Percentiles rank a stretch among this genome's conserved stretches.
Conservation (phyloP, 306 rosid species). For the Quercus glauca region DNA sequence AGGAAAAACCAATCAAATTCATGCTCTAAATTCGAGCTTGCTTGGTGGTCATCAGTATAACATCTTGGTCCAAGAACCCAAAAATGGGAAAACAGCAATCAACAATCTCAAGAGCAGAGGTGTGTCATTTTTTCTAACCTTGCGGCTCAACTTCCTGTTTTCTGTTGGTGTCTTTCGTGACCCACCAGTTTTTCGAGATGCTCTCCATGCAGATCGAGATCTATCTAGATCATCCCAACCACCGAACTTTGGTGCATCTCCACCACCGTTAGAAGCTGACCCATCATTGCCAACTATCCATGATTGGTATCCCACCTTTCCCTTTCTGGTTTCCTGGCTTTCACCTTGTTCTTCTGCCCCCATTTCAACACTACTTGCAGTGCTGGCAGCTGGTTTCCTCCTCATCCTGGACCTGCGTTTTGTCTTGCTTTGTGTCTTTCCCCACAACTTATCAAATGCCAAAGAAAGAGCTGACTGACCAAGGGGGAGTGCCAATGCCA, state of each 20-base stretch:
- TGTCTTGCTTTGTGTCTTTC: conserved; percentile 38
- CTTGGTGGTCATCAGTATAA: conserved; percentile 28
- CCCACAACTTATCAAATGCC: conserved; percentile 80
- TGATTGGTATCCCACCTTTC: conserved; percentile 59
- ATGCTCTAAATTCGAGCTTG: conserved; percentile 7
- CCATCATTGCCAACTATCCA: conserved; percentile 64
- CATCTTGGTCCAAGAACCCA: conserved; percentile 90
- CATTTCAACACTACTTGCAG: conserved; percentile 7
- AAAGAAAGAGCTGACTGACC: conserved; percentile 73
- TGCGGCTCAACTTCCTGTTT: conserved; percentile 65
- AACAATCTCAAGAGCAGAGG: conserved; percentile 81
- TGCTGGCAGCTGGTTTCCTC: conserved; percentile 43
- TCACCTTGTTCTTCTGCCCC: conserved; percentile 43
- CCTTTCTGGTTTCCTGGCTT: conserved; percentile 31
- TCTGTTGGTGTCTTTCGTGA: conserved; percentile 30
- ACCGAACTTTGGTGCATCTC: conserved; percentile 43
- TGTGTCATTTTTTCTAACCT: conserved; percentile 56
- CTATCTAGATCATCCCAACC: conserved; percentile 96
- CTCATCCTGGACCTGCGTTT: conserved; percentile 58
- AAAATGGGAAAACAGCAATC: conserved; percentile 84
- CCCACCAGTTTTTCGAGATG: conserved; percentile 29
- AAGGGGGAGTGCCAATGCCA: conserved; percentile 90
- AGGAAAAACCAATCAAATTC: conserved; percentile 15
- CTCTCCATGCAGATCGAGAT: conserved; percentile 32
- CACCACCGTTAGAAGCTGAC: conserved; percentile 34